Conservation (phyloP, 2,329 filamentous ascomycete genomes). For the Aspergillus melleus region DNA sequence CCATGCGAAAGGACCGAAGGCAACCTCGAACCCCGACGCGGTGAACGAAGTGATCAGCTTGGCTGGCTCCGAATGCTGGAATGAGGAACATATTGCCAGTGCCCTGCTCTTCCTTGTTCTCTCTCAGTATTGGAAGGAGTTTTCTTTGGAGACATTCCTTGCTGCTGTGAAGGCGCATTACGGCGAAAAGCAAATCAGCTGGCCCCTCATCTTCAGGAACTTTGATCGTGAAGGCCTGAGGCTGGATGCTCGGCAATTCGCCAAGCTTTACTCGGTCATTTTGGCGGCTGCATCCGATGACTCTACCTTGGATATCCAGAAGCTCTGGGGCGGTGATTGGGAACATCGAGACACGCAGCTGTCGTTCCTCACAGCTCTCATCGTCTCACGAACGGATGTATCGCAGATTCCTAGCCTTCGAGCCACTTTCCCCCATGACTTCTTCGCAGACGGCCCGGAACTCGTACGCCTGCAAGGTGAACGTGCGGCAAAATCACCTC, state of each 20-base stretch:
- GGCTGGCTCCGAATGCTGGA: constrained; percentile 64
- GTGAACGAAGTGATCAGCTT: constrained; percentile 60
- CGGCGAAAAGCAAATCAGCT: constrained; percentile 58
- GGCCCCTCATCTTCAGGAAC: constrained; percentile 69
- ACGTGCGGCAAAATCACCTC: constrained; percentile 75
- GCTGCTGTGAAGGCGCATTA: constrained; percentile 57
- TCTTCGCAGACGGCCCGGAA: constrained; percentile 62
- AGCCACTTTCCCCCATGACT: constrained; percentile 68
- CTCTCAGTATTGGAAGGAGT: constrained; percentile 61
- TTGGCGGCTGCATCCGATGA: constrained; percentile 67
- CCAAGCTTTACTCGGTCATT: constrained; percentile 76
- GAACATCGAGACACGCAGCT: constrained; percentile 82
- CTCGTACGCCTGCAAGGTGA: constrained; percentile 61
- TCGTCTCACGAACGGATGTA: constrained; percentile 76
- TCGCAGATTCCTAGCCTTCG: constrained; percentile 80
- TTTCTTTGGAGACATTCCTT: constrained; percentile 69
- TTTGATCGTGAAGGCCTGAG: constrained; percentile 80
- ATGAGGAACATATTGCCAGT: constrained; percentile 77
- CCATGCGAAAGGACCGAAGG: constrained; percentile 70
- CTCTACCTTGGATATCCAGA: constrained; percentile 75
- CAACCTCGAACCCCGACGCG: constrained; percentile 73
- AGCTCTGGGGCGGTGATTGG: constrained; percentile 88
- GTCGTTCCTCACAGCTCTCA: constrained; percentile 88
- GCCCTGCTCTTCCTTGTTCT: constrained; percentile 72
- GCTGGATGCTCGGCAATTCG: constrained; percentile 76